Conservation (phyloP, 2,329 filamentous ascomycete genomes). For the Penicillium sp. region DNA sequence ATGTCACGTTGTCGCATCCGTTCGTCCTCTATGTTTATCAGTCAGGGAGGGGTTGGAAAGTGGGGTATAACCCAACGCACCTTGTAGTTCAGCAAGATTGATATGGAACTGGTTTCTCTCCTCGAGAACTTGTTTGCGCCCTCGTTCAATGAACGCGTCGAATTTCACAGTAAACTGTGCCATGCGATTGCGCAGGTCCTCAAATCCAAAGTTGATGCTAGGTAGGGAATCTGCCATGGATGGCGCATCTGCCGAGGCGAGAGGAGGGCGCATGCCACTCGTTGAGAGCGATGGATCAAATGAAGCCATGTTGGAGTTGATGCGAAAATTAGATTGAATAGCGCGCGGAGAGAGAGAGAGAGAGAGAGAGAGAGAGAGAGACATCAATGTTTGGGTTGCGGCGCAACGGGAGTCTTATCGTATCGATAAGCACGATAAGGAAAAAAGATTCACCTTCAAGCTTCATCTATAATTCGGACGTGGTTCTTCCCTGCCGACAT, state of each 20-base stretch:
- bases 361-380: too few species aligned
- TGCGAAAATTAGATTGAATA: neutral
- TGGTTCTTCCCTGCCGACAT: constrained; percentile 25
- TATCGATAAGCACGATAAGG: constrained; percentile 26
- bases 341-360: neutral
- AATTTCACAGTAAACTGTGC: constrained; percentile 86
- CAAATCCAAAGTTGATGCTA: constrained; percentile 91
- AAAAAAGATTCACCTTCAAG: constrained; percentile 12
- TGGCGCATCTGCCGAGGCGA: constrained; percentile 53
- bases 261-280: constrained; percentile 53
- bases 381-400: constrained; percentile 27
- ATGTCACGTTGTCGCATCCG: constrained; percentile 86
- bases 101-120: constrained; percentile 93
- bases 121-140: constrained; percentile 83
- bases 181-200: constrained; percentile 94
- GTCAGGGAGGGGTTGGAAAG: neutral
- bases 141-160: constrained; percentile 90
- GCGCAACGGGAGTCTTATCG: constrained; percentile 26
- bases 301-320: constrained; percentile 36
- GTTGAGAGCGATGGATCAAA: constrained; percentile 61
- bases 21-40: constrained; percentile 69
- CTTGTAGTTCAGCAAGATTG: constrained; percentile 85
- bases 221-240: constrained; percentile 72
- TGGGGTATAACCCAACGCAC: constrained; percentile 49
- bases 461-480: neutral